These are phyloP conservation scores for Sugiyamaella sp. DNA, from an alignment of 1,139 yeast species.

Conservation along the genomic window DNA sequence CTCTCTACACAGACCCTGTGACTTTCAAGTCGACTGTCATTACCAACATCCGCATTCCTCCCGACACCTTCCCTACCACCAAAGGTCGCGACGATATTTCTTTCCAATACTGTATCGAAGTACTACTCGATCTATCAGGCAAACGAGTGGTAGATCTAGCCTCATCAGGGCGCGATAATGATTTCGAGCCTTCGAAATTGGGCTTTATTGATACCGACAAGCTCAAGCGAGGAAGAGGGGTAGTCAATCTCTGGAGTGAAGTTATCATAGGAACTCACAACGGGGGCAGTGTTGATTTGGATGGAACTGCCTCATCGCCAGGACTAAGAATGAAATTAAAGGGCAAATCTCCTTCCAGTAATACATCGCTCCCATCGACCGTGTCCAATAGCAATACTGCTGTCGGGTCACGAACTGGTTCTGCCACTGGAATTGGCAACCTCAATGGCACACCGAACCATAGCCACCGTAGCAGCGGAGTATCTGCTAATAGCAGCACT, in stretches of 20 bases:
- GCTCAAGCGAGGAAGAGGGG: slow-evolving; percentile 71
- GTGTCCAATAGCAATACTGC: background rate
- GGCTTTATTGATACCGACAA: slow-evolving; percentile 73
- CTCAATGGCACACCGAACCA: no score
- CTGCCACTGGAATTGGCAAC: background rate
- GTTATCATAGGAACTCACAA: slow-evolving; percentile 68
- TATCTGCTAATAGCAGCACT: slow-evolving; percentile 9
- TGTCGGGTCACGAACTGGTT: background rate
- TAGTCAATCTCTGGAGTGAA: slow-evolving; percentile 76
- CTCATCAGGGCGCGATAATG: slow-evolving; percentile 11
- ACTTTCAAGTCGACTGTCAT: slow-evolving; percentile 61
- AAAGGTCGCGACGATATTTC: slow-evolving; percentile 72
- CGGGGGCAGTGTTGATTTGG: background rate
- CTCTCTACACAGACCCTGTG: slow-evolving; percentile 75
- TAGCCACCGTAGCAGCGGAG: background rate
- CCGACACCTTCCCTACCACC: slow-evolving; percentile 85
- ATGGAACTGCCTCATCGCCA: slow-evolving; percentile 24
- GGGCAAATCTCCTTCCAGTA: slow-evolving; percentile 7
- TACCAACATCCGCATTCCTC: slow-evolving; percentile 71
- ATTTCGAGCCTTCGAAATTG: slow-evolving; percentile 10
- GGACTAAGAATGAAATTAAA: slow-evolving; percentile 7
- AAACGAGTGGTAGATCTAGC: slow-evolving; percentile 44
- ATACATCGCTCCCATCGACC: background rate
- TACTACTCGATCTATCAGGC: slow-evolving; percentile 67
- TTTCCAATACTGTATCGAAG: slow-evolving; percentile 85